Base-by-base conservation (phyloP, 352 stramenopile genomes). In the Phytophthora parvispora region DNA sequence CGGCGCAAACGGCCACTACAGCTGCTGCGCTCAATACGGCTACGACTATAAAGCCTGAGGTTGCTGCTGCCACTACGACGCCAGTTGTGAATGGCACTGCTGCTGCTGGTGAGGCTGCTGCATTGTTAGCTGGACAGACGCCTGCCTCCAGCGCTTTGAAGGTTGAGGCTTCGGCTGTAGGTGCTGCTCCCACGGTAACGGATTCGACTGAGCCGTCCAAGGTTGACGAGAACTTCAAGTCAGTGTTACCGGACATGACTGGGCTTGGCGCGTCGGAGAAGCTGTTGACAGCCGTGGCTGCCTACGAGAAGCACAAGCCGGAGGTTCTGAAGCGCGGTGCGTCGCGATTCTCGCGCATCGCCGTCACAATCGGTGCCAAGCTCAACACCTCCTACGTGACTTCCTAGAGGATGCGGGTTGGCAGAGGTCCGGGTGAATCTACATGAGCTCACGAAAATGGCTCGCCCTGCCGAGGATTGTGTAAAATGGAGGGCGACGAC, bases 271-370 rank as follows among this genome's bases (percentile, higher is more conserved):
- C 88, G 6, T 92, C 88, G 2, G 88, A 95, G 71, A 93, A 91
- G 59, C 74, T 95, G 32, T 71, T 95, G 42, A 92, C 86, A 22
- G 88, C 86, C 1, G 86, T 95, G 24, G 83, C 88, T 24, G 86
- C 88, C 12, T 94, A 91, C 53, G 88, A 93, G 65, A 95, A 95
- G 64, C 83, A 95, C 60, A 92, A 94, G 18, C 88, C 88, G 2
- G 83, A 93, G 32, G 86, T 95, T 38, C 58, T 95, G 43, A 87
- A 90, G 45, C 82, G 86, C 10, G 75, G 83, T 16, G 78, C 86
- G 10, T 64, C 62, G 22, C 79, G 84, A 24, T 95, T 95, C 63
- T 81, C 75, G 29, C 83, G 85, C 28, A 90, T 95, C 51, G 86
- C 86, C 13, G 69, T 93, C 29, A 73, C 83, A 0, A 93, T 95